Percentiles rank a stretch among this genome's conserved stretches.
Conservation (phyloP, 225 moss, liverwort and hornwort genomes). For the Straminergon stramineum region DNA sequence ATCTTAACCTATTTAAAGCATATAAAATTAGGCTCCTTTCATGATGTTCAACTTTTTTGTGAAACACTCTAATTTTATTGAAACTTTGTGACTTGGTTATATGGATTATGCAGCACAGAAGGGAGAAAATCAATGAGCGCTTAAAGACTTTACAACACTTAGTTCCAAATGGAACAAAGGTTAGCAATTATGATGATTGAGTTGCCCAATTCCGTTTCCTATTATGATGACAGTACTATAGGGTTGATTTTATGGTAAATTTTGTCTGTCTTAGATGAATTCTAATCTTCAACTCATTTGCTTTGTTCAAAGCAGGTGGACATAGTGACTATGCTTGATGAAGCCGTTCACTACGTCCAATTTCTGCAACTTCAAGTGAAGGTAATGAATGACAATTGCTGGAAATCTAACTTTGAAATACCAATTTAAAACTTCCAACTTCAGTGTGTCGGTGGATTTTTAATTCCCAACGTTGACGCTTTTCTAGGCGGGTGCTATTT, state of each 20-base stretch:
- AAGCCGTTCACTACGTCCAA: conserved; percentile 77
- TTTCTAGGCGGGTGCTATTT: not conserved
- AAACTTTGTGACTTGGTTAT: not conserved
- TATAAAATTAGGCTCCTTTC: too few species aligned
- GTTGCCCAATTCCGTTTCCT: not conserved
- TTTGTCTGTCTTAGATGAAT: not conserved
- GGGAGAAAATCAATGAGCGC: conserved; percentile 83
- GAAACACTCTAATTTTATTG: too few species aligned
- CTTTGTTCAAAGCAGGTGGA: conserved; percentile 45
- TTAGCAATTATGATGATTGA: not conserved
- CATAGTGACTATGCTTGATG: conserved; percentile 89
- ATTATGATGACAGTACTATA: not conserved
- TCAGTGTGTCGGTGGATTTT: not conserved
- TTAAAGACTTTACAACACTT: conserved; percentile 66
- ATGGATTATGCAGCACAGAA: conserved; percentile 52
- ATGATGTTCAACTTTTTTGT: not conserved
- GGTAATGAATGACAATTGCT: conserved; percentile 17
- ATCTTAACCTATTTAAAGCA: not conserved
- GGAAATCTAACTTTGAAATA: not conserved
- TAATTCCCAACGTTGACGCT: too few species aligned
- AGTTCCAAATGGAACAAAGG: conserved; percentile 84
- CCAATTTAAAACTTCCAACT: too few species aligned
- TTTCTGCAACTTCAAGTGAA: conserved; percentile 76
- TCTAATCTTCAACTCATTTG: not conserved
- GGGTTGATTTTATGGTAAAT: not conserved